Conservation (phyloP, 257 asterid genomes). For the Cynanchum wilfordii region DNA sequence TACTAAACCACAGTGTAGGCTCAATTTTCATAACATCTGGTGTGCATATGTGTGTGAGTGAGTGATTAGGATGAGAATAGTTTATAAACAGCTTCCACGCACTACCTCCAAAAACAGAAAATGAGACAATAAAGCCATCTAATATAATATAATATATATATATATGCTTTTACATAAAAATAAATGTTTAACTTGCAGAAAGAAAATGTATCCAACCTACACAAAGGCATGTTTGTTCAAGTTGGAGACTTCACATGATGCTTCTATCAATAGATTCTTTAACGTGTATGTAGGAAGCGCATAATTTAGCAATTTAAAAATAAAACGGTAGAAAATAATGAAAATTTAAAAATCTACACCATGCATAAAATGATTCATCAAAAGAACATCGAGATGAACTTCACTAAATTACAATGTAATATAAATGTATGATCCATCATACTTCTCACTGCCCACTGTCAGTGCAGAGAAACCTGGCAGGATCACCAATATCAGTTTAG, state of each 20-base stretch:
- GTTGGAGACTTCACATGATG: not conserved
- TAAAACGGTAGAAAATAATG: not conserved
- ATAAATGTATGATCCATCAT: constrained; percentile 72
- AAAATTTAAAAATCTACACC: not conserved
- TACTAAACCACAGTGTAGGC: constrained; percentile 38
- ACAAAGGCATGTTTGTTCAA: not conserved
- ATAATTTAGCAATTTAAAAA: not conserved
- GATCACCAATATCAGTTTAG: constrained; percentile 56
- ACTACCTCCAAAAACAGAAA: not conserved
- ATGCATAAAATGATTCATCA: not conserved
- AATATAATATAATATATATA: not conserved
- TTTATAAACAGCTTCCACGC: constrained; percentile 54
- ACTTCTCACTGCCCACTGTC: constrained; percentile 99
- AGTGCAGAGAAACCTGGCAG: constrained; percentile 99
- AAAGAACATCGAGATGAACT: not conserved
- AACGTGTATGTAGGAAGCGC: not conserved
- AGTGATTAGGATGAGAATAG: not conserved
- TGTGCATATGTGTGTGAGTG: constrained; percentile 34
- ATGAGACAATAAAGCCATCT: not conserved
- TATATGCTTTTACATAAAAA: not conserved
- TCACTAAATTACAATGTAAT: not conserved
- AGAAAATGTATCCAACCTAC: not conserved
- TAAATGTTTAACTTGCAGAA: not conserved
- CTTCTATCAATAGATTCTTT: not conserved
- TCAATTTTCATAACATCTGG: not conserved